Conservation (phyloP, 192 early-diverging fungal genomes). For the Coemansia sp. region DNA sequence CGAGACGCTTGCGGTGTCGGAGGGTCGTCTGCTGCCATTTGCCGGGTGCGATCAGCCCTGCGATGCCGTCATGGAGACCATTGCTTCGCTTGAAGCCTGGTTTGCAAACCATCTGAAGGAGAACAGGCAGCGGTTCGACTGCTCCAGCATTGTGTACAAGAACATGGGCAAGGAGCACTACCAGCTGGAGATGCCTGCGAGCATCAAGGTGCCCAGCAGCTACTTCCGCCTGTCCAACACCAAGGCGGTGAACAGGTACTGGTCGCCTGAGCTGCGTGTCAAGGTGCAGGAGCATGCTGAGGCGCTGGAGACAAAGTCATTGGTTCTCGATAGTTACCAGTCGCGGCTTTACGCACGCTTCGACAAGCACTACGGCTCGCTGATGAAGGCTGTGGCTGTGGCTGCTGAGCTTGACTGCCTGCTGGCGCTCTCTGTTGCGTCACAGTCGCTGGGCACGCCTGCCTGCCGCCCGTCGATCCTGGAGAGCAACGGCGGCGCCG, state of each 20-base stretch:
- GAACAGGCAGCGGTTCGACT: slow-evolving; percentile 64
- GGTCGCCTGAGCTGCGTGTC: slow-evolving; percentile 63
- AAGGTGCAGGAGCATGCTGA: slow-evolving; percentile 77
- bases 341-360: slow-evolving; percentile 78
- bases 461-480: slow-evolving; percentile 87
- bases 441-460: slow-evolving; percentile 69
- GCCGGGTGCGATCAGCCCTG: slow-evolving; percentile 77
- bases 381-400: slow-evolving; percentile 69
- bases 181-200: slow-evolving; percentile 85
- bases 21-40: slow-evolving; percentile 65
- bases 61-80: slow-evolving; percentile 62
- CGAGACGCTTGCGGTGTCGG: slow-evolving; percentile 56
- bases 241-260: slow-evolving; percentile 81
- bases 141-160: slow-evolving; percentile 72
- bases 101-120: slow-evolving; percentile 71
- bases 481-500: slow-evolving; percentile 42
- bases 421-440: slow-evolving; percentile 69
- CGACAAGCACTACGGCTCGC: slow-evolving; percentile 72
- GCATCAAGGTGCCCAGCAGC: slow-evolving; percentile 68
- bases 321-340: slow-evolving; percentile 74
- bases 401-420: slow-evolving; percentile 89
- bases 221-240: slow-evolving; percentile 83
- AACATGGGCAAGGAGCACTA: slow-evolving; percentile 95
- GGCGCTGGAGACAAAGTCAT: slow-evolving; percentile 74
- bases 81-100: slow-evolving; percentile 64